A percentile compares a stretch with the other conserved stretches of the same genome.
Evolutionary conservation across 345 rosid species (phyloP).

Genomic region (Brassica napus): DNA sequence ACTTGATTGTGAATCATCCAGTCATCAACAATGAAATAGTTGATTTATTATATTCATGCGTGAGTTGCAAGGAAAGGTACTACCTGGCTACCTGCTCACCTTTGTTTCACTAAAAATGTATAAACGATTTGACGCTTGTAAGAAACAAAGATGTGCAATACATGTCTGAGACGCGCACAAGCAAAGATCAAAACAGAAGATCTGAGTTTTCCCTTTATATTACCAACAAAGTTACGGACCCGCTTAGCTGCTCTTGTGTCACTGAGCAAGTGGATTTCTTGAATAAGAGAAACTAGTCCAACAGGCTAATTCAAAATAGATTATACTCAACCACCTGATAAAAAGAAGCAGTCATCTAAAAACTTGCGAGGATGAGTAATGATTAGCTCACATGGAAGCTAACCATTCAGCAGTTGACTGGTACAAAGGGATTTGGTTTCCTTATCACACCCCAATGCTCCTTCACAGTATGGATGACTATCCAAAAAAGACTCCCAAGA

Average conservation of each 20-base stretch:
- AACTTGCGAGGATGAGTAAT: neutral
- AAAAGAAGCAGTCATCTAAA: neutral
- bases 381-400: neutral
- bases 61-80: conserved; percentile 49
- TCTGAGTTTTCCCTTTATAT: neutral
- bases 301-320: neutral
- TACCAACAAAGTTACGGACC: neutral
- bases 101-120: conserved; percentile 29
- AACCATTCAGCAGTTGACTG: neutral
- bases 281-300: neutral
- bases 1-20: conserved; percentile 15
- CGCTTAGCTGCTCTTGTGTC: neutral
- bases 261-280: neutral
- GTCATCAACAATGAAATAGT: conserved; percentile 48
- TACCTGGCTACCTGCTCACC: conserved; percentile 51
- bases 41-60: conserved; percentile 53
- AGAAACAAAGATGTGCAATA: neutral
- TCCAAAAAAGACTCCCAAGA: neutral
- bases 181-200: neutral
- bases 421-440: neutral
- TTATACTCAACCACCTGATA: neutral
- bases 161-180: neutral
- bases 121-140: neutral
- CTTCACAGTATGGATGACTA: neutral
- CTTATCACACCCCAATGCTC: neutral